These are phyloP conservation scores for Stachybotrys chartarum DNA, from an alignment of 2,329 filamentous ascomycete genomes.

Conservation along the genomic window DNA sequence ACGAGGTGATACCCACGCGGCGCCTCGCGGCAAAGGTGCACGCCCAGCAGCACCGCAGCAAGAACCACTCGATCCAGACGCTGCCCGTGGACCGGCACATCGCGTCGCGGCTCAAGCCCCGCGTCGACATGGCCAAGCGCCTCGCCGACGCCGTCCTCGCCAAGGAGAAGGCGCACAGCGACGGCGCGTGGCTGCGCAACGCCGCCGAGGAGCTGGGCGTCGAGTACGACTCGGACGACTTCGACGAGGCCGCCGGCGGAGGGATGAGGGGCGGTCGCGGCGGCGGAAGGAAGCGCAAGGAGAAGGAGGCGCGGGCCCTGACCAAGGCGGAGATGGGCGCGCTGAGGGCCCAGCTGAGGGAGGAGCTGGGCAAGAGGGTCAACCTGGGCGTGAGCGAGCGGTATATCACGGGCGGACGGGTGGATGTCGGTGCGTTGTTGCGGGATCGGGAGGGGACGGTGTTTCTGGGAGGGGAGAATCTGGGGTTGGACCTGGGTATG, in stretches of 20 bases:
- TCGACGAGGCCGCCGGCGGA: constrained; percentile 69
- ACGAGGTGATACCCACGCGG: constrained; percentile 80
- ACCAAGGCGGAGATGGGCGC: constrained; percentile 67
- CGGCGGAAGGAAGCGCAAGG: constrained; percentile 65
- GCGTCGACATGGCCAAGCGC: constrained; percentile 75
- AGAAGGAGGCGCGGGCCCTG: constrained; percentile 59
- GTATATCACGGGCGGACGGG: constrained; percentile 75
- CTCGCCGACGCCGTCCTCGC: constrained; percentile 77
- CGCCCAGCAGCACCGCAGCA: constrained; percentile 43
- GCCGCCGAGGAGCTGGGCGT: constrained; percentile 91
- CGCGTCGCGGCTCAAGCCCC: constrained; percentile 66
- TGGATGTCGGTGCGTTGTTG: constrained; percentile 72
- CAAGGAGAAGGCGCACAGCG: constrained; percentile 78
- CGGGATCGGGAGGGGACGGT: constrained; percentile 42
- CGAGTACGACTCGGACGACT: constrained; percentile 85
- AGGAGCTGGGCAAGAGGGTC: constrained; percentile 63
- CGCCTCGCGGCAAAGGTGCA: constrained; percentile 86
- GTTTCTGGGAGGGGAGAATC: constrained; percentile 33
- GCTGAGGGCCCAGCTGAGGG: constrained; percentile 64
- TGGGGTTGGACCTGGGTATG: constrained; percentile 17
- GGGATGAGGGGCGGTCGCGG: constrained; percentile 62
- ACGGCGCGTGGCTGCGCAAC: constrained; percentile 75
- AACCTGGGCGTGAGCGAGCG: constrained; percentile 83
- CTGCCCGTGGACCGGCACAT: constrained; percentile 79
- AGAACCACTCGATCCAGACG: constrained; percentile 66